Conservation (phyloP, 192 early-diverging fungal genomes). For the Mycoemilia scoparia region DNA sequence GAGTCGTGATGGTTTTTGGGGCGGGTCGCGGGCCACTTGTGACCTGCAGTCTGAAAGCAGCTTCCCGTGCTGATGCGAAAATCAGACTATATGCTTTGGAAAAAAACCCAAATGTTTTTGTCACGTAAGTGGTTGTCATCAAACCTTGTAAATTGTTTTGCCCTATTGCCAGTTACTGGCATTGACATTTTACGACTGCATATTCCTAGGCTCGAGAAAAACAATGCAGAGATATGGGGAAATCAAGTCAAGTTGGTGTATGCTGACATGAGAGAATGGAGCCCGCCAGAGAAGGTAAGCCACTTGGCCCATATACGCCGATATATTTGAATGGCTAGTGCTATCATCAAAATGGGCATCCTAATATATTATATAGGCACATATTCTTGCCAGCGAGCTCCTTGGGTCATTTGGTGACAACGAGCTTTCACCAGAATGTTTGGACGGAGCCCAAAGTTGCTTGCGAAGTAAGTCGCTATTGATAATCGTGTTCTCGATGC, state of each 20-base stretch:
- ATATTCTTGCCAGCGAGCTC: constrained; percentile 91
- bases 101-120: constrained; percentile 92
- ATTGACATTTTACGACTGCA: no score
- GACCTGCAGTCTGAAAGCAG: constrained; percentile 62
- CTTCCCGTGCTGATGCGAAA: constrained; percentile 32
- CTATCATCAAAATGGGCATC: no score
- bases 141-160: no score
- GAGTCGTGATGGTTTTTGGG: constrained; percentile 80
- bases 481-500: not conserved
- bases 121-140: no score
- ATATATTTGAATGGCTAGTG: no score
- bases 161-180: no score
- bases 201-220: constrained; percentile 51
- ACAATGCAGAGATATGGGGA: constrained; percentile 57
- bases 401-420: constrained; percentile 98
- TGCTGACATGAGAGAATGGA: constrained; percentile 82
- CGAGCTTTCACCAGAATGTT: constrained; percentile 96
- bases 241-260: constrained; percentile 66
- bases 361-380: constrained; percentile 35
- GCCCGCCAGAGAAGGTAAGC: constrained; percentile 42
- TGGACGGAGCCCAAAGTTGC: constrained; percentile 66
- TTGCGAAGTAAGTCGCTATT: no score
- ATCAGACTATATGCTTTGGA: constrained; percentile 77
- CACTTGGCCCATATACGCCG: no score
- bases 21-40: constrained; percentile 94